Conservation (phyloP, 2,329 filamentous ascomycete genomes). For the Tricladium varicosporioides region DNA sequence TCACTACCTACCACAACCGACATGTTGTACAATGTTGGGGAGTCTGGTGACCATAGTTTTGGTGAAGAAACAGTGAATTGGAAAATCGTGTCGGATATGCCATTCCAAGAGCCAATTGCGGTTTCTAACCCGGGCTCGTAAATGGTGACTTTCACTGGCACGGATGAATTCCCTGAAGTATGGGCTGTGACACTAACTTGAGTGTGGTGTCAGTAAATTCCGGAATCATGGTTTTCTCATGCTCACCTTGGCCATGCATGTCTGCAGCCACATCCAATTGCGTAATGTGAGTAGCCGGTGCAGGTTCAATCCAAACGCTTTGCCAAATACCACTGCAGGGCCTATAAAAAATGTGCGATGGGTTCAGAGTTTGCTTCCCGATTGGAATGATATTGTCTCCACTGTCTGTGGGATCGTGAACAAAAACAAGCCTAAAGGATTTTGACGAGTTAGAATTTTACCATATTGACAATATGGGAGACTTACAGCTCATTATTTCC, state of each 20-base stretch:
- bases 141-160: slow-evolving; percentile 15
- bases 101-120: slow-evolving; percentile 37
- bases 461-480: neutral
- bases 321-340: slow-evolving; percentile 76
- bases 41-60: slow-evolving; percentile 63
- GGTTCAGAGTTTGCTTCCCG: slow-evolving; percentile 58
- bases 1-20: slow-evolving; percentile 54
- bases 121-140: slow-evolving; percentile 4
- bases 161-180: slow-evolving; percentile 37
- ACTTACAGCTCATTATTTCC: slow-evolving; percentile 54
- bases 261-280: slow-evolving; percentile 41
- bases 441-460: neutral
- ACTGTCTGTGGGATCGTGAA: slow-evolving; percentile 65
- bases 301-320: slow-evolving; percentile 68
- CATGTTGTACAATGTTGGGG: slow-evolving; percentile 63
- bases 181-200: slow-evolving; percentile 56
- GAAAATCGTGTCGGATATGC: slow-evolving; percentile 49
- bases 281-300: slow-evolving; percentile 54
- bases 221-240: too few relatives aligned
- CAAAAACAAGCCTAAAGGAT: slow-evolving; percentile 58
- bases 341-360: slow-evolving; percentile 63
- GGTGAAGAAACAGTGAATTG: slow-evolving; percentile 53
- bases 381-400: slow-evolving; percentile 57
- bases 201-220: too few relatives aligned
- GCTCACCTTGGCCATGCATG: slow-evolving; percentile 50